Percentiles rank a stretch among this genome's conserved stretches.
phyloP scores from a whole-genome alignment of 2,329 filamentous ascomycete species.

The Alternaria viburni region DNA sequence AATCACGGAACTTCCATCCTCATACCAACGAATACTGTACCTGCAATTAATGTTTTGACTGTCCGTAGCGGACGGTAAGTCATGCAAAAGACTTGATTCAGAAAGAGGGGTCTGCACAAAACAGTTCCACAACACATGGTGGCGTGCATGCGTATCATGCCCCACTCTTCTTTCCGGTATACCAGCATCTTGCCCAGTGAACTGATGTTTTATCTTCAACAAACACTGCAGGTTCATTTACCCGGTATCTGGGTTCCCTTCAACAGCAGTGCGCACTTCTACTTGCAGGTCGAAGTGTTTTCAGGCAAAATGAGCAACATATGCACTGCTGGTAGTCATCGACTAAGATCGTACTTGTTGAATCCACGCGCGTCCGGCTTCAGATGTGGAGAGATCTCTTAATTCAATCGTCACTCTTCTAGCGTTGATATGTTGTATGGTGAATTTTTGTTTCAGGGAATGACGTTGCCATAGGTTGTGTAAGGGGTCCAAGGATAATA shows the following conservation, averaged over 20 bases:
- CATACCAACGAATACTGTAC: not conserved
- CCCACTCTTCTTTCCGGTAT: slow-evolving; percentile 8
- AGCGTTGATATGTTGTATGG: not conserved
- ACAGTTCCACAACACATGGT: slow-evolving; percentile 14
- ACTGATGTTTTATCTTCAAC: not conserved
- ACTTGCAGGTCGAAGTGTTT: not conserved
- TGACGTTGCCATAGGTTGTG: not conserved
- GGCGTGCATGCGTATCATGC: slow-evolving; percentile 8
- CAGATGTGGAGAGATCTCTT: not conserved
- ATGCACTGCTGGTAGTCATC: not conserved
- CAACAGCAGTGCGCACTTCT: not conserved
- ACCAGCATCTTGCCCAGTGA: not conserved
- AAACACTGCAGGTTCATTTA: slow-evolving; percentile 5
- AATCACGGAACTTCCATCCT: slow-evolving; percentile 1
- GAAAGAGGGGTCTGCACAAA: slow-evolving; percentile 13
- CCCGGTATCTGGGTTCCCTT: slow-evolving; percentile 6
- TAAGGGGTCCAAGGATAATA: not conserved
- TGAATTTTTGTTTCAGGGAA: not conserved
- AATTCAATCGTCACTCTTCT: not conserved
- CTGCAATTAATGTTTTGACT: not conserved
- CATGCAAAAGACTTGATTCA: slow-evolving; percentile 13
- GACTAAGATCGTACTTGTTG: not conserved
- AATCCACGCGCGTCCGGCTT: not conserved
- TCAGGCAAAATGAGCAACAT: not conserved
- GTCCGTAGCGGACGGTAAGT: slow-evolving; percentile 1